These are phyloP conservation scores for Zasmidium angulare DNA, from an alignment of 2,329 filamentous ascomycete genomes.

Conservation along the genomic window DNA sequence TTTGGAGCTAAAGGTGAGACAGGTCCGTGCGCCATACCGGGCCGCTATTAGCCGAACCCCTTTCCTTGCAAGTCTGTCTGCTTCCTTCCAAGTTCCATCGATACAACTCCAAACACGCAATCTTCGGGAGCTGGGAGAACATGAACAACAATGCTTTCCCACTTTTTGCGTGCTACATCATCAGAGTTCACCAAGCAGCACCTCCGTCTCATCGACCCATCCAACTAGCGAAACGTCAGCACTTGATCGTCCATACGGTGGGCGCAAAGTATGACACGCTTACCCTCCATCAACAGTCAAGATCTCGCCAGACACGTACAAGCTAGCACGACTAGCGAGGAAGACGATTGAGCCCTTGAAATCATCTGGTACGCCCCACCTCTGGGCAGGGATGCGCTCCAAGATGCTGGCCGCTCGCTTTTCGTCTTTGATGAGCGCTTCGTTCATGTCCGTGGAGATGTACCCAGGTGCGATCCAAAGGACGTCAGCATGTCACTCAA, in stretches of 20 bases:
- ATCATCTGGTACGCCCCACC: constrained; percentile 81
- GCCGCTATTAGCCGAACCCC: too few species aligned
- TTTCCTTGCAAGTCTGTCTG: too few species aligned
- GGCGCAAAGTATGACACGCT: not conserved
- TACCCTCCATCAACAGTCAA: constrained; percentile 85
- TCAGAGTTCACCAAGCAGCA: not conserved
- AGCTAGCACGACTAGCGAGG: constrained; percentile 70
- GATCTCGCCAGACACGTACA: constrained; percentile 78
- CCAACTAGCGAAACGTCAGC: not conserved
- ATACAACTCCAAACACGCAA: too few species aligned
- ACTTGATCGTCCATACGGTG: not conserved
- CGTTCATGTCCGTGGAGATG: constrained; percentile 89
- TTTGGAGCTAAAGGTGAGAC: too few species aligned
- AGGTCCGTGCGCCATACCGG: too few species aligned
- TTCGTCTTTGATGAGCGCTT: constrained; percentile 71
- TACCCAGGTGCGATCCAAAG: constrained; percentile 74
- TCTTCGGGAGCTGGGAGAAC: too few species aligned
- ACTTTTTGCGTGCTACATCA: too few species aligned
- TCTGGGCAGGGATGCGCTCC: constrained; percentile 75
- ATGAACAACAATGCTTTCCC: too few species aligned
- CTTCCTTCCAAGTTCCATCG: too few species aligned
- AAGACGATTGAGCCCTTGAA: constrained; percentile 81
- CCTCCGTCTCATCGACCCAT: not conserved
- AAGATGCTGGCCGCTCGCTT: constrained; percentile 70
- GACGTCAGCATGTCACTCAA: not conserved